Evolutionary conservation across 2,329 filamentous ascomycete genomes (phyloP).

Genomic region (Beauveria medogensis): DNA sequence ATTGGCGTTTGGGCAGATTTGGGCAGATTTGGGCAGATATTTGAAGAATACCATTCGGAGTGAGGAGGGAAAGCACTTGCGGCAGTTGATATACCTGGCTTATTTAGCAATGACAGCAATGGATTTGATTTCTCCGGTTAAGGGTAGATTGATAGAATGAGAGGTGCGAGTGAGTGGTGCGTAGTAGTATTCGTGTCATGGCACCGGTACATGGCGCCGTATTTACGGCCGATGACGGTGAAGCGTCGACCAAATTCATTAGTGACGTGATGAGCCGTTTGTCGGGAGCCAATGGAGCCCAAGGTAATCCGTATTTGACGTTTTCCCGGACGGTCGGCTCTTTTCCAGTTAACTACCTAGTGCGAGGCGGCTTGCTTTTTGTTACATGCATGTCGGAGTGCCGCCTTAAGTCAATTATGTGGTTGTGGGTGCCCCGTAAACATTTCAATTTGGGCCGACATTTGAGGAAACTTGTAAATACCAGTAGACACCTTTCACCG

Average conservation of each 20-base stretch:
- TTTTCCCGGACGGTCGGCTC: slow-evolving; percentile 10
- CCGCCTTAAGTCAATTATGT: background rate
- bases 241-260: background rate
- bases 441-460: too few species aligned
- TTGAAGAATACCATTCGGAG: background rate
- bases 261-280: too few species aligned
- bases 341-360: background rate
- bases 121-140: background rate
- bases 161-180: too few species aligned
- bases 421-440: too few species aligned
- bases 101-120: background rate
- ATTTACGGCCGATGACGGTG: background rate
- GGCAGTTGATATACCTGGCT: background rate
- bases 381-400: background rate
- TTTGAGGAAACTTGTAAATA: background rate
- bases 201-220: too few species aligned
- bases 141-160: too few species aligned
- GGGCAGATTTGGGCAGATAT: background rate
- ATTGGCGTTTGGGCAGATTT: background rate
- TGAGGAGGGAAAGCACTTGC: background rate
- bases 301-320: slow-evolving; percentile 10
- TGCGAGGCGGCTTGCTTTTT: background rate
- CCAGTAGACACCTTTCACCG: too few species aligned
- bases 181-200: too few species aligned
- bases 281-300: slow-evolving; percentile 10